Evolutionary conservation across 2,329 filamentous ascomycete genomes (phyloP), one percentile per base, ranked within the genome.

Genomic region (Cladosporium colombiae): DNA sequence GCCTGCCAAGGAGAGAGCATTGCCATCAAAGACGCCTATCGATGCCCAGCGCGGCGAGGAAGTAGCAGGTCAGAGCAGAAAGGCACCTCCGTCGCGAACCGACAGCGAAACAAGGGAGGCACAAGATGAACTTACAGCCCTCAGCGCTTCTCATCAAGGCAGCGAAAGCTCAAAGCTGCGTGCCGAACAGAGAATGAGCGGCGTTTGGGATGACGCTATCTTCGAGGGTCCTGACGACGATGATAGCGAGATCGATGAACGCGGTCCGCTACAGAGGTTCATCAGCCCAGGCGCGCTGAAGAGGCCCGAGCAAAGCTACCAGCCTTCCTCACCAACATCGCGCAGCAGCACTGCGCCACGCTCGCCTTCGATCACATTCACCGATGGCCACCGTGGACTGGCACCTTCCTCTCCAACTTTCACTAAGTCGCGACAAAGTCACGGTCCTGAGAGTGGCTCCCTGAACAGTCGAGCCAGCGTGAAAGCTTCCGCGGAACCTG

Each of bases 1-100:
- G 75, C 80, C 83, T 50, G 84, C 82, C n/a, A 77, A 79, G 0
- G 93, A 97, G 73, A 85, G 90, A 13, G 91, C 92, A 0, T 86
- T 89, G 69, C 82, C 74, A 3, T 67, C 73, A 82, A 49, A 80
- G 86, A 27, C 78, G 82, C 56, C 81, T 84, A 69, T 81, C 81
- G 2, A 87, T 89, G 0, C 86, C 84, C 66, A 72, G 5, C 65
- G 67, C 5, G 74, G 72, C 13, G 73, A 75, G 49, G 69, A 75
- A 31, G 75, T 76, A 29, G 49, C 50, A 80, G 70, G 68, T 82
- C 78, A 83, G 66, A 77, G 76, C n/a, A 73, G 75, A 37, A 70
- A 70, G 21, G 67, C 73, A 5, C 75, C 79, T 8, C 76, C 77
- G 8, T 74, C 77, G 37, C 76, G 81, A 5, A 82, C 80, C 0